These are phyloP conservation scores for Collybia sp. DNA, from an alignment of 768 basidiomycete species.

Conservation along the genomic window DNA sequence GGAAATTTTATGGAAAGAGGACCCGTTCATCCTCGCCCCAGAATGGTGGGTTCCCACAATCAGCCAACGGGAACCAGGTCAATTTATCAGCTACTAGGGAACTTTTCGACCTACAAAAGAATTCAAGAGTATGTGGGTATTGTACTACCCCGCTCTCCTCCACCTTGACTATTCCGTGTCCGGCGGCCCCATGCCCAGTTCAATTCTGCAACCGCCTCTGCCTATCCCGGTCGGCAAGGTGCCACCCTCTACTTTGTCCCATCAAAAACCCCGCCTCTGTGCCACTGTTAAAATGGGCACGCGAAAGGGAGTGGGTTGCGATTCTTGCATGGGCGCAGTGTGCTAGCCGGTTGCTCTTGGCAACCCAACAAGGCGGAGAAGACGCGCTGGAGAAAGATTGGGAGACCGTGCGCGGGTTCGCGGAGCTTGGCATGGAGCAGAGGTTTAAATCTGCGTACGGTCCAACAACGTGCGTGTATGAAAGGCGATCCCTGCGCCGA, in stretches of 20 bases:
- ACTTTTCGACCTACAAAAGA: slow-evolving; percentile 64
- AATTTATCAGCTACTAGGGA: slow-evolving; percentile 42
- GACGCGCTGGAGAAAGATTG: slow-evolving; percentile 42
- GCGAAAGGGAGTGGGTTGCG: slow-evolving; percentile 66
- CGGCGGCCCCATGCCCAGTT: slow-evolving; percentile 51
- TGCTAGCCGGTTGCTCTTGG: slow-evolving; percentile 58
- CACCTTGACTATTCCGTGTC: slow-evolving; percentile 48
- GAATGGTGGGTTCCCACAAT: slow-evolving; percentile 49
- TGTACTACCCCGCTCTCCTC: slow-evolving; percentile 58
- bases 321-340: slow-evolving; percentile 69
- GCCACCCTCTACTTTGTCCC: slow-evolving; percentile 71
- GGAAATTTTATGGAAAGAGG: slow-evolving; percentile 81
- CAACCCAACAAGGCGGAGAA: slow-evolving; percentile 43
- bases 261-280: slow-evolving; percentile 66
- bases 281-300: slow-evolving; percentile 56
- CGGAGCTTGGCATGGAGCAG: slow-evolving; percentile 76
- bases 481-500: too few species aligned
- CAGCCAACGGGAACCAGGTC: background rate
- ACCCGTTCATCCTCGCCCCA: slow-evolving; percentile 77
- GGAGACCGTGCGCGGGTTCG: slow-evolving; percentile 55
- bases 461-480: slow-evolving; percentile 35
- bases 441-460: slow-evolving; percentile 38
- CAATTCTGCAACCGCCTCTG: slow-evolving; percentile 84
- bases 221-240: slow-evolving; percentile 53
- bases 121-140: slow-evolving; percentile 59